phyloP scores from a whole-genome alignment of 2,329 filamentous ascomycete genomes.

The Huntiella moniliformis region DNA sequence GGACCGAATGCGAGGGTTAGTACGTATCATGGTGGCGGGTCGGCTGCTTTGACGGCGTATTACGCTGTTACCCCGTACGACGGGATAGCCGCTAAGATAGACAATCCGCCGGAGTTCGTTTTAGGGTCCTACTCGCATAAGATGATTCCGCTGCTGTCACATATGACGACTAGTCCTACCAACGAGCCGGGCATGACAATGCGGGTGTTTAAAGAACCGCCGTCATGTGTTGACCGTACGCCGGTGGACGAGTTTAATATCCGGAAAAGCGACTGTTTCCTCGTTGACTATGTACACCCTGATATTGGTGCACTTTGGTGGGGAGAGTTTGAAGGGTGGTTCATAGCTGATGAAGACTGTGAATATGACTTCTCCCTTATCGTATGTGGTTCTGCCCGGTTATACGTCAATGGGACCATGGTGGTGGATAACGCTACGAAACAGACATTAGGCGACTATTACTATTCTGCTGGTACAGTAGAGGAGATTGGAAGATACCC shows the following conservation, averaged over 20 bases:
- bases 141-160: conserved; percentile 39
- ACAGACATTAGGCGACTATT: conserved; percentile 41
- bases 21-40: conserved; percentile 45
- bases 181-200: conserved; percentile 41
- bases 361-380: conserved; percentile 47
- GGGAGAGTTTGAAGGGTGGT: conserved; percentile 39
- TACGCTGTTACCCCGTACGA: conserved; percentile 55
- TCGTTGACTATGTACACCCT: conserved; percentile 33
- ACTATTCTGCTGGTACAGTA: conserved; percentile 44
- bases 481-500: conserved; percentile 42
- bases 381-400: conserved; percentile 45
- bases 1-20: conserved; percentile 39
- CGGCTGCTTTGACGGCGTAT: conserved; percentile 40
- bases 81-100: conserved; percentile 40
- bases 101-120: conserved; percentile 27
- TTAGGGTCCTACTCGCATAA: conserved; percentile 48
- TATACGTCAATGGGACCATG: conserved; percentile 42
- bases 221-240: conserved; percentile 26
- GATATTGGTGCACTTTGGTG: conserved; percentile 38
- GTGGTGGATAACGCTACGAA: conserved; percentile 48
- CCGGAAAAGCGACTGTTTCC: conserved; percentile 29
- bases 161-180: conserved; percentile 29
- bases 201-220: conserved; percentile 42
- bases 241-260: conserved; percentile 31
- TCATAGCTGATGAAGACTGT: conserved; percentile 40